These are phyloP conservation scores for Aspergillus sclerotiicarbonarius DNA, from an alignment of 495 filamentous ascomycete species.

Conservation along the genomic window DNA sequence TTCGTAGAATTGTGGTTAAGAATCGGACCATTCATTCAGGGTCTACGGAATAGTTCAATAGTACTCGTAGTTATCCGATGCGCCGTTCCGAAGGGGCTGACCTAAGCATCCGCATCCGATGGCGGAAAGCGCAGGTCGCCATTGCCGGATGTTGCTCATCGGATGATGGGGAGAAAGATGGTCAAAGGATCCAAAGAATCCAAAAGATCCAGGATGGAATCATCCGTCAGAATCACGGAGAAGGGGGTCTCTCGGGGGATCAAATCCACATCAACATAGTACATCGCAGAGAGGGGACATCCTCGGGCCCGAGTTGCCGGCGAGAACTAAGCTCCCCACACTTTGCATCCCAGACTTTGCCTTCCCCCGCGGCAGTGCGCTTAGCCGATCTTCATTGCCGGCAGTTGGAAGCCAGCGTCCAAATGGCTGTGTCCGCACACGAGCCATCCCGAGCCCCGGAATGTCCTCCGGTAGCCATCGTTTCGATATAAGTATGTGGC, in stretches of 20 bases:
- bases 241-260: too few species aligned
- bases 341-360: slow-evolving; percentile 9
- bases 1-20: background rate
- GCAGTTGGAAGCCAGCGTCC: slow-evolving; percentile 24
- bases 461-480: slow-evolving; percentile 26
- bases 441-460: slow-evolving; percentile 32
- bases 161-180: background rate
- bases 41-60: background rate
- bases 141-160: slow-evolving; percentile 2
- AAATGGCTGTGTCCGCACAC: slow-evolving; percentile 22
- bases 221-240: too few species aligned
- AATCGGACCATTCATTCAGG: background rate
- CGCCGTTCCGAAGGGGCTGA: slow-evolving; percentile 20
- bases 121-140: background rate
- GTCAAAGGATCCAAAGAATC: too few species aligned
- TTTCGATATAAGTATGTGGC: slow-evolving; percentile 13
- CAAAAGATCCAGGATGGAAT: too few species aligned
- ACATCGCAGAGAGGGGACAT: too few species aligned
- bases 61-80: slow-evolving; percentile 17
- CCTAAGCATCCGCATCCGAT: slow-evolving; percentile 27
- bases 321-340: slow-evolving; percentile 17
- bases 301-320: too few species aligned
- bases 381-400: slow-evolving; percentile 49
- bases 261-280: too few species aligned
- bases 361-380: slow-evolving; percentile 33